A percentile compares a stretch with the other conserved stretches of the same genome.
Evolutionary conservation across 1,284 basidiomycete genomes (phyloP).

Genomic region (Microbotryum lychnidis-dioicae): DNA sequence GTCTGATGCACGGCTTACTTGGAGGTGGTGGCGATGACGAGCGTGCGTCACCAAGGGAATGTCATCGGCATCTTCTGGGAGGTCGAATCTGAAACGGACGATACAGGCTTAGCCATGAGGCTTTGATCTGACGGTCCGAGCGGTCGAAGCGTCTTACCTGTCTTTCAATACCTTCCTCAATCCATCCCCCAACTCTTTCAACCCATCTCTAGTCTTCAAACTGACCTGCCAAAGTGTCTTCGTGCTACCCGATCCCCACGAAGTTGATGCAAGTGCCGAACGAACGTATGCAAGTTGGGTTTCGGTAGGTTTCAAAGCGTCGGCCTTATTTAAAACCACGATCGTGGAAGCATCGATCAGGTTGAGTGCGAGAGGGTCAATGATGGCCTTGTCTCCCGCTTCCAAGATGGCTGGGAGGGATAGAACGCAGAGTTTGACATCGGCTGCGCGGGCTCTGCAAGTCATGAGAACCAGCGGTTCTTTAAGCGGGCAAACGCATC

Average conservation of each 20-base stretch:
- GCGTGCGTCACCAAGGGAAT: conserved; percentile 66
- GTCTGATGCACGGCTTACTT: conserved; percentile 34
- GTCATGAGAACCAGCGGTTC: not conserved
- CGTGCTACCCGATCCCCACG: not conserved
- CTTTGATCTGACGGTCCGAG: too few species aligned
- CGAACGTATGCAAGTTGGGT: not conserved
- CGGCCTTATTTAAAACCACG: conserved; percentile 31
- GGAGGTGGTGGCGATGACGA: conserved; percentile 66
- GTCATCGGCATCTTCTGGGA: conserved; percentile 35
- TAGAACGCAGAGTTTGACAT: conserved; percentile 67
- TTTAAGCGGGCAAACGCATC: too few species aligned
- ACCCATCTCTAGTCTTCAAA: conserved; percentile 53
- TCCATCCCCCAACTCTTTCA: conserved; percentile 51
- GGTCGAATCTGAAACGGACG: conserved; percentile 20
- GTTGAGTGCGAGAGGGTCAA: conserved; percentile 26
- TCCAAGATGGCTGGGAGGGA: conserved; percentile 52
- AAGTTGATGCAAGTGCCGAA: too few species aligned
- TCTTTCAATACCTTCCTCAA: conserved; percentile 51
- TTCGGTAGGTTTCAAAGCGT: not conserved
- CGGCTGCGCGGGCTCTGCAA: conserved; percentile 54
- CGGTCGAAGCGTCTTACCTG: conserved; percentile 44
- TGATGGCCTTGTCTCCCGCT: not conserved
- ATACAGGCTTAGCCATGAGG: not conserved
- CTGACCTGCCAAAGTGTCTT: conserved; percentile 53
- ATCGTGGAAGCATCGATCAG: conserved; percentile 23